Conservation (phyloP, 352 stramenopile species). For the Pythium monospermum region DNA sequence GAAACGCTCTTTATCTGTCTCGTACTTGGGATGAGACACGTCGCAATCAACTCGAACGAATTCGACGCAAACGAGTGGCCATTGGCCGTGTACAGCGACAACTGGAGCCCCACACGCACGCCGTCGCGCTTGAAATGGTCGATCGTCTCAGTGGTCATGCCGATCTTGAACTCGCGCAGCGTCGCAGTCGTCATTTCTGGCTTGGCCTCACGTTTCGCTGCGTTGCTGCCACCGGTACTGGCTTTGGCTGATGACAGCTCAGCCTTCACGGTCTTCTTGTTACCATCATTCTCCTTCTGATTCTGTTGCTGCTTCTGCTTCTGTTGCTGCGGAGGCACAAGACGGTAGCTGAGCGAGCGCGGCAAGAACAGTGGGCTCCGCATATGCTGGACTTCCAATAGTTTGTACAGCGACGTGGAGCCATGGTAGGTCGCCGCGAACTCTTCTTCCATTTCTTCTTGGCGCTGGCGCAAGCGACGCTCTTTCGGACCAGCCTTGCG, state of each 20-base stretch:
- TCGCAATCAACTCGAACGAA: constrained; percentile 46
- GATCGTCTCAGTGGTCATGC: constrained; percentile 60
- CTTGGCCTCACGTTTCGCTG: background rate
- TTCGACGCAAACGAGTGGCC: constrained; percentile 50
- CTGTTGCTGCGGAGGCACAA: constrained; percentile 23
- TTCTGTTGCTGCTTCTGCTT: background rate
- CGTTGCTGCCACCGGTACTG: too few species aligned
- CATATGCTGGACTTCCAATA: constrained; percentile 70
- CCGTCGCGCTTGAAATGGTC: constrained; percentile 55
- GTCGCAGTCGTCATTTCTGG: constrained; percentile 21
- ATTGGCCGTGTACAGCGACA: constrained; percentile 47
- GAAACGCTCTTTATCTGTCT: background rate
- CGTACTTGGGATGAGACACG: constrained; percentile 54
- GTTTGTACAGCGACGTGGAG: constrained; percentile 79
- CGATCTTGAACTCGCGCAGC: constrained; percentile 58
- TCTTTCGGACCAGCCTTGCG: constrained; percentile 26
- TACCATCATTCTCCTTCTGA: background rate
- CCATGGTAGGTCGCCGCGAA: constrained; percentile 76
- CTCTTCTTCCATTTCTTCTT: constrained; percentile 77
- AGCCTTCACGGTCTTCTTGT: constrained; percentile 7
- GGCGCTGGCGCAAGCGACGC: constrained; percentile 42
- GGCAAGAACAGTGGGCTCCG: constrained; percentile 69
- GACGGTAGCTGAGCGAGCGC: constrained; percentile 72
- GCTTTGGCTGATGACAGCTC: background rate
- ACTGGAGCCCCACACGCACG: constrained; percentile 41